phyloP scores from a whole-genome alignment of 306 rosid genomes.

The Quercus gilva region DNA sequence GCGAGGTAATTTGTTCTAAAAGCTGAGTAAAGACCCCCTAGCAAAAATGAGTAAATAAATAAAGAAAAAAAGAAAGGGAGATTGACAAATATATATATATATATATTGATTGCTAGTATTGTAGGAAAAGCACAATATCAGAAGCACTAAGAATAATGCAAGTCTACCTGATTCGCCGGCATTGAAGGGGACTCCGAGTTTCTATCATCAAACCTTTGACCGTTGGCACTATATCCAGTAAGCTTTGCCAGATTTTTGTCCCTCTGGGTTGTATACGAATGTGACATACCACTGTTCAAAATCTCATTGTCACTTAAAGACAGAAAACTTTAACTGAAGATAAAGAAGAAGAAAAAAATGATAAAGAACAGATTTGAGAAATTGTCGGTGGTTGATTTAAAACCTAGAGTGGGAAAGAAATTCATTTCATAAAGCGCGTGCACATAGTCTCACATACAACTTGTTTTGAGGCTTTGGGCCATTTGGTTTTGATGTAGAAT shows the following conservation, averaged over 20 bases:
- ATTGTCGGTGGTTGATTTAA: background rate
- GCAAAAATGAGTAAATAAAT: conserved; percentile 20
- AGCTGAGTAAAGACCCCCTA: conserved; percentile 71
- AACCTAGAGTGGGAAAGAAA: background rate
- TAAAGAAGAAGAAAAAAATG: background rate
- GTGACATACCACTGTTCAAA: conserved; percentile 75
- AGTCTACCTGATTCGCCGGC: conserved; percentile 59
- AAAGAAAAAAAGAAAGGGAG: background rate
- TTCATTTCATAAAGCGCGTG: background rate
- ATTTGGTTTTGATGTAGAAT: background rate
- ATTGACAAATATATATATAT: background rate
- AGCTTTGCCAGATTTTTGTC: conserved; percentile 66
- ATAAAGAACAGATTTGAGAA: background rate
- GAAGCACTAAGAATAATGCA: background rate
- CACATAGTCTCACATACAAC: background rate
- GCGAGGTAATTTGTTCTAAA: conserved; percentile 83
- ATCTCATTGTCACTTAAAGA: conserved; percentile 15
- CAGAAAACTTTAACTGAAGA: background rate
- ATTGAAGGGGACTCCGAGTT: conserved; percentile 51
- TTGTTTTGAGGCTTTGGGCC: background rate
- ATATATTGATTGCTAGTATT: background rate
- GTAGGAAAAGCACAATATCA: conserved; percentile 13
- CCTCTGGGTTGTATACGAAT: conserved; percentile 75
- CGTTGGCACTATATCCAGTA: conserved; percentile 44
- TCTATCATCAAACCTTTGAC: conserved; percentile 60